A percentile compares a stretch with the other conserved stretches of the same genome.
These are phyloP conservation scores for Trichopus zeylanicus DNA, from an alignment of 116 monocot species.

Conservation along the genomic window DNA sequence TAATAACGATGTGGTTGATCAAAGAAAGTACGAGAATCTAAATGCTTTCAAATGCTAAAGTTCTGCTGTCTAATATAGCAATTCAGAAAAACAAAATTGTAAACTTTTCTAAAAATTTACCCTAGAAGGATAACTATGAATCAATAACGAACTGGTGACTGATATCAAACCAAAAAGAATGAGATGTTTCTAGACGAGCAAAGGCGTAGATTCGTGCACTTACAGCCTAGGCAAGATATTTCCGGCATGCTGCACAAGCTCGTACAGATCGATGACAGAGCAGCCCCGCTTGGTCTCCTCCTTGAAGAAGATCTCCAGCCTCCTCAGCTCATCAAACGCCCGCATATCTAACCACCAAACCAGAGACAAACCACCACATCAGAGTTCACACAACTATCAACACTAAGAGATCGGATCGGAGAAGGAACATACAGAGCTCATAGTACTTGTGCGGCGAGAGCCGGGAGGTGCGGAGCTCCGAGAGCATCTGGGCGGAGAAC, in stretches of 20 bases:
- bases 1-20: no score
- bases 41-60: no score
- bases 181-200: background rate
- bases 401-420: background rate
- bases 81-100: no score
- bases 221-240: conserved; percentile 94
- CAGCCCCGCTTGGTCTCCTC: conserved; percentile 78
- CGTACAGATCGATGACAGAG: conserved; percentile 87
- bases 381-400: background rate
- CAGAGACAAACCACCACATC: background rate
- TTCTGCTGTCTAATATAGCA: no score
- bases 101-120: no score
- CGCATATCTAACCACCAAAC: conserved; percentile 59
- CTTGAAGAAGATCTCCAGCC: conserved; percentile 93
- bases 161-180: background rate
- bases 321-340: conserved; percentile 94
- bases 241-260: conserved; percentile 98
- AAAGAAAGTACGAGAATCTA: no score
- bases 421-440: conserved; percentile 61
- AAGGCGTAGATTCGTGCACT: conserved; percentile 13
- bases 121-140: no score
- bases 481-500: conserved; percentile 97
- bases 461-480: conserved; percentile 91
- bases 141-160: background rate
- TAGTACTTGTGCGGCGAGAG: conserved; percentile 98